A percentile compares a stretch with the other conserved stretches of the same genome.
These are phyloP conservation scores for Saturnispora kantuleensis DNA, from an alignment of 805 yeast species.

Conservation along the genomic window DNA sequence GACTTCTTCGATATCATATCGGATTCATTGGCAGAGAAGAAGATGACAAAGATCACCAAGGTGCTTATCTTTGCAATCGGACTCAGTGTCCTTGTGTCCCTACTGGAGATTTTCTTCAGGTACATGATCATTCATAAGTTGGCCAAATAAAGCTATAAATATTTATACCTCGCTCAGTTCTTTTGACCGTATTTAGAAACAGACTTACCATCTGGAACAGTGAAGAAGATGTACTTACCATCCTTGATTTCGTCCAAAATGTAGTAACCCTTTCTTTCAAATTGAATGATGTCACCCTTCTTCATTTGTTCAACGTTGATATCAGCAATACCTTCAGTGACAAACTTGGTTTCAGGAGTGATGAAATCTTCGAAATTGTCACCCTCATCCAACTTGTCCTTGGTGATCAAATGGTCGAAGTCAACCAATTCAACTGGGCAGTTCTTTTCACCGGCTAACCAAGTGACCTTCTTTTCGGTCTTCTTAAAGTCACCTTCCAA, in stretches of 20 bases:
- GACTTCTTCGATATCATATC: constrained; percentile 90
- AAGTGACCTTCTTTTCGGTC: constrained; percentile 88
- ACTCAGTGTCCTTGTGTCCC: constrained; percentile 66
- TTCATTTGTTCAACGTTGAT: constrained; percentile 64
- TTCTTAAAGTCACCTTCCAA: constrained; percentile 96
- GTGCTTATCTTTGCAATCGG: constrained; percentile 78
- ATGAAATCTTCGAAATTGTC: constrained; percentile 89
- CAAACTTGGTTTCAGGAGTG: constrained; percentile 82
- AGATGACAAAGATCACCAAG: constrained; percentile 86
- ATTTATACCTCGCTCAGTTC: constrained; percentile 13
- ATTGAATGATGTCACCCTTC: constrained; percentile 83
- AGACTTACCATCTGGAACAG: constrained; percentile 92
- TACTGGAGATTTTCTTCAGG: constrained; percentile 58
- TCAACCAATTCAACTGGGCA: constrained; percentile 73
- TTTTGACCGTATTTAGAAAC: constrained; percentile 69
- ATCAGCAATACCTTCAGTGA: constrained; percentile 69
- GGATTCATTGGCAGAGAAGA: constrained; percentile 88
- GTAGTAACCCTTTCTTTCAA: constrained; percentile 95
- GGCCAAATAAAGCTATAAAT: neutral
- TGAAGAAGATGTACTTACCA: constrained; percentile 68
- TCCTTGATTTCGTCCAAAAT: constrained; percentile 59
- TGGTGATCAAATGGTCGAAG: constrained; percentile 89
- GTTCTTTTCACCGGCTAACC: constrained; percentile 79
- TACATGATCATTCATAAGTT: constrained; percentile 34
- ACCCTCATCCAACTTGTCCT: constrained; percentile 90